phyloP scores from a whole-genome alignment of 495 filamentous ascomycete species.

The Xylaria castorea region DNA sequence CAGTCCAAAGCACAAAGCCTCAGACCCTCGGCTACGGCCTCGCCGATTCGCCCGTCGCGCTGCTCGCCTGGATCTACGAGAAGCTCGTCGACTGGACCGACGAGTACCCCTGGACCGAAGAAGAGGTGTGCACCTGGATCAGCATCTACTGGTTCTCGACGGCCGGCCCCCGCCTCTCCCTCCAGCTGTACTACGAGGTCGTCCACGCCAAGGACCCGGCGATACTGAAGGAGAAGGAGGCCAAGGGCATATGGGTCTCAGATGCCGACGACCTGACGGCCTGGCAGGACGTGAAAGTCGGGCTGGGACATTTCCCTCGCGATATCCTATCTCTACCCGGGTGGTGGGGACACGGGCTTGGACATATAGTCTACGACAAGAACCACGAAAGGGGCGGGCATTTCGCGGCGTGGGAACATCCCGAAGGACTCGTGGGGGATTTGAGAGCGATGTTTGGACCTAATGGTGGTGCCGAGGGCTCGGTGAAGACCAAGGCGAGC shows the following conservation, averaged over 20 bases:
- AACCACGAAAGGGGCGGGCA: constrained; percentile 64
- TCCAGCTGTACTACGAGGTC: constrained; percentile 62
- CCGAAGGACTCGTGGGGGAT: constrained; percentile 61
- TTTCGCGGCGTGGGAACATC: constrained; percentile 66
- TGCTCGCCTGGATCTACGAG: constrained; percentile 66
- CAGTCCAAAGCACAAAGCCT: constrained; percentile 60
- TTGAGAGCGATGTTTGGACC: constrained; percentile 61
- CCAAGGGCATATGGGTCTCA: constrained; percentile 12
- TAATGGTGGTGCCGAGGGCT: constrained; percentile 33
- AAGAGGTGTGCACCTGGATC: constrained; percentile 66
- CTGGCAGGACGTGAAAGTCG: constrained; percentile 56
- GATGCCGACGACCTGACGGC: constrained; percentile 14
- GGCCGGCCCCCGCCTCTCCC: constrained; percentile 55
- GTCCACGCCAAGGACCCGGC: constrained; percentile 21
- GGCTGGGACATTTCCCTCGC: constrained; percentile 57
- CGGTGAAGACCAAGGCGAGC: constrained; percentile 16
- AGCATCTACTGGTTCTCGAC: constrained; percentile 60
- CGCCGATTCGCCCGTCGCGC: constrained; percentile 60
- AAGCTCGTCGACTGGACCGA: constrained; percentile 68
- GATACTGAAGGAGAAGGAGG: constrained; percentile 15
- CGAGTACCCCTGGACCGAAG: constrained; percentile 63
- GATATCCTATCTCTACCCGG: constrained; percentile 60
- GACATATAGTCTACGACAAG: constrained; percentile 62
- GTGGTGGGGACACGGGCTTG: constrained; percentile 58
- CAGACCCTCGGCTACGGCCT: constrained; percentile 62